Conservation (phyloP, 257 asterid species). For the Solanum megistacrolobum region DNA sequence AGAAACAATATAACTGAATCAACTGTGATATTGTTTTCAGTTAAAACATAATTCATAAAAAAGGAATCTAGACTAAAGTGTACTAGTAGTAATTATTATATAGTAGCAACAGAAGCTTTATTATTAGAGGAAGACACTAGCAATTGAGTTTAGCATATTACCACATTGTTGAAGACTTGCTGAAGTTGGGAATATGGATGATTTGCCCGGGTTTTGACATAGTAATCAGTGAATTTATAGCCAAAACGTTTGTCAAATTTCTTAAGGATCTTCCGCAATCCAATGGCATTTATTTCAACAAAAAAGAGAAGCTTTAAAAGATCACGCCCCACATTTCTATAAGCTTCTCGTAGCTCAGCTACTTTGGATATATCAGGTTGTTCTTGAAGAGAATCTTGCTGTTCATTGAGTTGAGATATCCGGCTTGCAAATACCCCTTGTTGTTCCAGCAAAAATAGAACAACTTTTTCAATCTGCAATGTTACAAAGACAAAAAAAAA, state of each 20-base stretch:
- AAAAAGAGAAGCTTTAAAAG: slow-evolving; percentile 79
- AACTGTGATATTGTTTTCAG: neutral
- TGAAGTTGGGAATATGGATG: slow-evolving; percentile 99
- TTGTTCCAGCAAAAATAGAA: slow-evolving; percentile 84
- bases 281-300: slow-evolving; percentile 86
- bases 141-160: slow-evolving; percentile 22
- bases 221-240: slow-evolving; percentile 83
- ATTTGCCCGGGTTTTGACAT: slow-evolving; percentile 91
- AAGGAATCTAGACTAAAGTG: neutral
- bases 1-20: neutral
- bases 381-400: slow-evolving; percentile 58
- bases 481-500: neutral
- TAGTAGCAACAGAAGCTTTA: neutral
- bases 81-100: neutral
- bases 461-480: slow-evolving; percentile 81
- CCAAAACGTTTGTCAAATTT: slow-evolving; percentile 90
- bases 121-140: neutral
- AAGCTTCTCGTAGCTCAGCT: slow-evolving; percentile 72
- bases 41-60: neutral
- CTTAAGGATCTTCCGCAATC: slow-evolving; percentile 88
- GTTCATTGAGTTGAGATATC: slow-evolving; percentile 56
- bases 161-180: slow-evolving; percentile 99
- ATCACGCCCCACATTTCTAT: slow-evolving; percentile 75
- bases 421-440: slow-evolving; percentile 77
- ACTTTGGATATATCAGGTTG: slow-evolving; percentile 74